Evolutionary conservation across 768 basidiomycete species (phyloP).

Genomic region (Mycena sanguinolenta): DNA sequence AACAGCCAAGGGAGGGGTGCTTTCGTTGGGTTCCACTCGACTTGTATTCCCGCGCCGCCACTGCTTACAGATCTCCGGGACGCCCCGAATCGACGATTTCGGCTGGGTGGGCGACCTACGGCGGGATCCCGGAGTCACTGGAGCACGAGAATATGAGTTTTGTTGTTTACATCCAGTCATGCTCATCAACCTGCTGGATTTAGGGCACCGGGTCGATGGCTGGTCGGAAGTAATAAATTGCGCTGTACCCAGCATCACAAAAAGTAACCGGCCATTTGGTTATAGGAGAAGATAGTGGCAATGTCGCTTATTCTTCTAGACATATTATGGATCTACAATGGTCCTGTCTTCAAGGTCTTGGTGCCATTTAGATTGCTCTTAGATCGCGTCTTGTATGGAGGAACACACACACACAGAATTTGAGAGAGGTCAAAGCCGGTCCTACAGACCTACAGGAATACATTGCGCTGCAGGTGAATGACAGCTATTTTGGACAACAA

Average conservation of each 20-base stretch:
- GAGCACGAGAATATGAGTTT: neutral
- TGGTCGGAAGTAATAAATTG: no score
- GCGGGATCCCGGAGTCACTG: neutral
- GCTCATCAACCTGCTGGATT: no score
- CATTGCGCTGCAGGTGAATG: neutral
- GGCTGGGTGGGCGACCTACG: neutral
- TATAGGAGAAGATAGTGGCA: neutral
- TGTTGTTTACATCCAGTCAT: neutral
- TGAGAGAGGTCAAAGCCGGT: neutral
- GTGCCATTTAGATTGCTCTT: no score
- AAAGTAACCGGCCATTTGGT: neutral
- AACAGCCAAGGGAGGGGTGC: neutral
- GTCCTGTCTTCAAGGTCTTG: neutral
- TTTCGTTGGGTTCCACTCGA: neutral
- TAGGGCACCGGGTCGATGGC: no score
- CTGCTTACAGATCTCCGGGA: neutral
- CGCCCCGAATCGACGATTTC: neutral
- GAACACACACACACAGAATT: neutral
- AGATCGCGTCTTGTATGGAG: neutral
- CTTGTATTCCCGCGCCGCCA: neutral
- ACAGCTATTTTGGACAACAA: neutral
- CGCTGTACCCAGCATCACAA: neutral
- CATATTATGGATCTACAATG: neutral
- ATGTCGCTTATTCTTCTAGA: neutral
- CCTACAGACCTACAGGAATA: conserved; percentile 1